Evolutionary conservation across 768 basidiomycete species (phyloP).

Genomic region (Suillus luteus): DNA sequence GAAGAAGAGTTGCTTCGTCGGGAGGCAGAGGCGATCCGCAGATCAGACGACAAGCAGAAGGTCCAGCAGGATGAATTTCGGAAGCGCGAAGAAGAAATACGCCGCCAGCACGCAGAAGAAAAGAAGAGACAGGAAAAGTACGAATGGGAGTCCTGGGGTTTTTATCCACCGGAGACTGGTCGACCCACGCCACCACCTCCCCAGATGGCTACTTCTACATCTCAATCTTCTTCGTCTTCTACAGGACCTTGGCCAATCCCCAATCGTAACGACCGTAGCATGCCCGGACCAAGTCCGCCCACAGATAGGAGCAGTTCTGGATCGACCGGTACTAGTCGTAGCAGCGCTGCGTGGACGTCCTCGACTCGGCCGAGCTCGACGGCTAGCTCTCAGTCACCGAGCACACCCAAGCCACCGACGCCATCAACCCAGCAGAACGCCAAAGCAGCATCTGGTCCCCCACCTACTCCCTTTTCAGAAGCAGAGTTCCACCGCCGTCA

Average conservation of each 20-base stretch:
- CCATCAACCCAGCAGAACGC: constrained; percentile 26
- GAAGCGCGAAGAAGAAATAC: constrained; percentile 35
- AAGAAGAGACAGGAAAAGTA: constrained; percentile 30
- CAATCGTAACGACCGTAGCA: constrained; percentile 34
- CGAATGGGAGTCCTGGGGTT: constrained; percentile 26
- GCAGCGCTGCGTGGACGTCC: constrained; percentile 31
- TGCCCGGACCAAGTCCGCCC: constrained; percentile 32
- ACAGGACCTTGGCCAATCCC: constrained; percentile 34
- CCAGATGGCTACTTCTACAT: constrained; percentile 20
- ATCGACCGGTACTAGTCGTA: constrained; percentile 31
- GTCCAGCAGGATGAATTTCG: constrained; percentile 30
- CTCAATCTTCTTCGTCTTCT: constrained; percentile 31
- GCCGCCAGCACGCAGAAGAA: constrained; percentile 33
- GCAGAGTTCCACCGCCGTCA: constrained; percentile 66
- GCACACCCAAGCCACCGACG: constrained; percentile 28
- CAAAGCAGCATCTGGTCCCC: constrained; percentile 25
- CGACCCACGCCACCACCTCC: constrained; percentile 28
- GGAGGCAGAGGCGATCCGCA: constrained; percentile 33
- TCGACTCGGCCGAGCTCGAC: constrained; percentile 33
- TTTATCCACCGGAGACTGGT: constrained; percentile 27
- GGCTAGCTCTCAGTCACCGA: constrained; percentile 25
- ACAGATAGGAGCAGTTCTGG: constrained; percentile 34
- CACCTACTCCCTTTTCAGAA: constrained; percentile 37
- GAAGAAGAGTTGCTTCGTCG: constrained; percentile 36
- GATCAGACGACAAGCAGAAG: constrained; percentile 28